Evolutionary conservation across 257 asterid genomes (phyloP), one percentile per base, ranked within the genome.

Genomic region (Ligustrum vulgare): DNA sequence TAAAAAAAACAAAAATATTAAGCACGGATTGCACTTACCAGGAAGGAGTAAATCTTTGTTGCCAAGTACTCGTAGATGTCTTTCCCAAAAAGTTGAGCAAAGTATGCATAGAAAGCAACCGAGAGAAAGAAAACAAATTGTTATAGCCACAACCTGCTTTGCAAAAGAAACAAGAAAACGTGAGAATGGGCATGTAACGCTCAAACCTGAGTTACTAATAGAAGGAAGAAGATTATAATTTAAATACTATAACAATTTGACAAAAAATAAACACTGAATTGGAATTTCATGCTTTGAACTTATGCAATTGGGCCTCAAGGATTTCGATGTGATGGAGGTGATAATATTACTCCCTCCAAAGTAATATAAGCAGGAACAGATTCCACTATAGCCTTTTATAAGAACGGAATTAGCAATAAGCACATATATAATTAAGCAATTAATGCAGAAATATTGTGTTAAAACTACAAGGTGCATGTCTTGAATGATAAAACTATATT

Each of bases 61-160:
- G 98, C 97, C 6, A 89, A 47, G 87, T 91, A 91, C 86, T 93
- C 96, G 58, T 85, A 95, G 82, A 93, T 82, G 81, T 86, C 88
- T 81, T 91, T 95, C 71, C 99, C 97, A 13, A 95, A 90, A 86
- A 95, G 91, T 66, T 98, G 98, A 78, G 99, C 99, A 43, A 93
- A 95, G 81, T 93, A 95, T 6, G 97, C 97, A 86, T 93, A 95
- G 89, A 93, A 95, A 79, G 96, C 98, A 76, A 95, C 96, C 34
- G 97, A 95, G 75, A 95, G 80, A 74, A 93, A 86, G 90, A 87
- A 93, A 80, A 93, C n/a, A 95, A 36, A 95, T 94, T 74, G 98
- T 95, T 81, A 95, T 95, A 22, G 98, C 98, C 87, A 93, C 97
- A 35, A 95, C 97, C 99, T 95, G 93, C 86, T 78, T 1, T 23